Conservation (phyloP, 2,329 filamentous ascomycete species). For the Pseudogymnoascus sp. region DNA sequence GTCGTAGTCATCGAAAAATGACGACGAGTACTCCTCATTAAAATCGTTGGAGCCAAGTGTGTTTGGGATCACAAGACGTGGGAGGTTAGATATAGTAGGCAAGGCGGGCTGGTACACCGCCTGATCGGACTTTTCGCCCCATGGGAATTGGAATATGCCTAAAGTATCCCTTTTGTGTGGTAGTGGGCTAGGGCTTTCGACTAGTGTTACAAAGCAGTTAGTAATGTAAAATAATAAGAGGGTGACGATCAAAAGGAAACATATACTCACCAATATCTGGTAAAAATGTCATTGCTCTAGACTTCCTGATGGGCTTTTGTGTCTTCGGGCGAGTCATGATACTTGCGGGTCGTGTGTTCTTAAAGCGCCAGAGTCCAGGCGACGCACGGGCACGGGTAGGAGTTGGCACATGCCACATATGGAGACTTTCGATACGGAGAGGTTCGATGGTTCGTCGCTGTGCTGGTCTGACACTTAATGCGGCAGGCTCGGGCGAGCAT, state of each 20-base stretch:
- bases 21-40: constrained; percentile 26
- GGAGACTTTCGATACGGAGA: constrained; percentile 19
- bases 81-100: neutral
- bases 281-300: constrained; percentile 48
- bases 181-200: constrained; percentile 52
- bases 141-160: constrained; percentile 58
- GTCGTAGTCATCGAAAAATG: constrained; percentile 54
- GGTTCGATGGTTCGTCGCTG: constrained; percentile 14
- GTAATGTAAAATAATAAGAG: constrained; percentile 7
- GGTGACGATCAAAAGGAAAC: neutral
- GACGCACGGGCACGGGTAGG: constrained; percentile 13
- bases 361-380: constrained; percentile 25
- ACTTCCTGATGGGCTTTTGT: constrained; percentile 45
- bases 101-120: constrained; percentile 35
- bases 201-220: constrained; percentile 16
- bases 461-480: constrained; percentile 21
- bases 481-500: constrained; percentile 20
- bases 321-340: constrained; percentile 37
- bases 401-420: constrained; percentile 24
- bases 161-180: constrained; percentile 50
- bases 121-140: constrained; percentile 54
- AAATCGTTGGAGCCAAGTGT: neutral
- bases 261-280: constrained; percentile 43
- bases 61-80: neutral
- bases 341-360: constrained; percentile 19